Evolutionary conservation across 2,329 filamentous ascomycete genomes (phyloP), one percentile per base, ranked within the genome.

Genomic region (Cladosporium sphaerospermum): DNA sequence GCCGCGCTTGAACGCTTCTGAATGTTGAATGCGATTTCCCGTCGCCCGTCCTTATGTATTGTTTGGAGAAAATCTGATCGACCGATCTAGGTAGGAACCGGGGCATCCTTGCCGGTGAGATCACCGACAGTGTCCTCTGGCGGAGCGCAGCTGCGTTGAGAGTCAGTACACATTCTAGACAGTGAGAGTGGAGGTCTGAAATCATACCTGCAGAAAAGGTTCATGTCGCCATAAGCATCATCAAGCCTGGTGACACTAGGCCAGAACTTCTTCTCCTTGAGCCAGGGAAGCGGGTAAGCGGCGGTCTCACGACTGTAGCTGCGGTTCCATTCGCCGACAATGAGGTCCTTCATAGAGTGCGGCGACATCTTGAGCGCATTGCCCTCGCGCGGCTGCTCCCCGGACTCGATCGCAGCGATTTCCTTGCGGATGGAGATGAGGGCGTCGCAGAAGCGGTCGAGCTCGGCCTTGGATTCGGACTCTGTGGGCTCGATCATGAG

Each of bases 401-500:
- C 91, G 57, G 86, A 81, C 72, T 96, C 92, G 16, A 97, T 74
- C 48, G 86, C 86, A 32, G 81, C 79, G 62, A 97, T 96, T 73
- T 97, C 92, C 55, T 81, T 71, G 14, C 92, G 82, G 67, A 97
- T 97, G 53, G 82, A 82, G 62, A 97, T 88, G 40, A 97, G 76
- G 0, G 92, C 89, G 59, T 96, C 86, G 57, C 90, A 88, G 77
- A 96, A 96, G 18, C 92, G 85, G 71, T 96, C 92, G 2, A 97
- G 81, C 76, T 97, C 92, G 57, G 86, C 86, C 70, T 93, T 91
- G 71, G 82, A 88, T 76, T 97, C 92, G 11, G 86, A 91, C 74
- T 96, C 92, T 0, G 92, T 97, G 2, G 92, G 92, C 75, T 97
- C 92, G 60, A 97, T 95, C 92, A 97, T 97, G 42, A 97, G 82